Percentiles rank a stretch among this genome's conserved stretches.
Conservation (phyloP, 1,139 yeast species). For the Candida sp. region DNA sequence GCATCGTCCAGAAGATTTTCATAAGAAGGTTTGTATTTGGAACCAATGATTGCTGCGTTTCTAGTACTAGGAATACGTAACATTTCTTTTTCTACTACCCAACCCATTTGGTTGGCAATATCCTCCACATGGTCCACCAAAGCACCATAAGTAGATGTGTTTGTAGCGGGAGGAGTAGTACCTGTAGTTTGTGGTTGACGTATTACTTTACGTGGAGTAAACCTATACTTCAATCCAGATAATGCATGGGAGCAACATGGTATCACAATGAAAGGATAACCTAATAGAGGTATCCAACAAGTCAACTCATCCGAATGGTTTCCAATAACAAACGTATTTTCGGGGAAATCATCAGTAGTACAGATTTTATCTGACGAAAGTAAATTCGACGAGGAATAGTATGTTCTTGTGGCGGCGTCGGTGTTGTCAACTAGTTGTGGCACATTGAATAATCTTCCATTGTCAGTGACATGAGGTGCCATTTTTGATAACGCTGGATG, state of each 20-base stretch:
- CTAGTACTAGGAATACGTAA: conserved; percentile 92
- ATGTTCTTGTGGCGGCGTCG: conserved; percentile 18
- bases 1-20: conserved; percentile 20
- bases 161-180: conserved; percentile 4
- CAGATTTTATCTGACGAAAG: conserved; percentile 56
- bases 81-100: conserved; percentile 85
- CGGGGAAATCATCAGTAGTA: conserved; percentile 63
- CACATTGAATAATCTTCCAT: conserved; percentile 59
- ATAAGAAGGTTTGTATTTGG: conserved; percentile 24
- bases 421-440: conserved; percentile 15
- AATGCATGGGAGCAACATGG: conserved; percentile 95
- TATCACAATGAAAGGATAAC: conserved; percentile 83
- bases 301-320: conserved; percentile 96
- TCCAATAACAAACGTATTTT: conserved; percentile 80
- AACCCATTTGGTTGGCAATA: conserved; percentile 66
- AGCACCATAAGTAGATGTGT: conserved; percentile 68
- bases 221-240: conserved; percentile 72
- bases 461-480: conserved; percentile 54
- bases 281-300: conserved; percentile 90
- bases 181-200: conserved; percentile 2
- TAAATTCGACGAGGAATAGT: conserved; percentile 47
- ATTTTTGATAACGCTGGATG: conserved; percentile 56
- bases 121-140: conserved; percentile 82
- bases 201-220: conserved; percentile 34
- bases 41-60: conserved; percentile 86